These are phyloP conservation scores for Phellopilus nigrolimitatus DNA, from an alignment of 1,284 basidiomycete genomes.

Conservation along the genomic window DNA sequence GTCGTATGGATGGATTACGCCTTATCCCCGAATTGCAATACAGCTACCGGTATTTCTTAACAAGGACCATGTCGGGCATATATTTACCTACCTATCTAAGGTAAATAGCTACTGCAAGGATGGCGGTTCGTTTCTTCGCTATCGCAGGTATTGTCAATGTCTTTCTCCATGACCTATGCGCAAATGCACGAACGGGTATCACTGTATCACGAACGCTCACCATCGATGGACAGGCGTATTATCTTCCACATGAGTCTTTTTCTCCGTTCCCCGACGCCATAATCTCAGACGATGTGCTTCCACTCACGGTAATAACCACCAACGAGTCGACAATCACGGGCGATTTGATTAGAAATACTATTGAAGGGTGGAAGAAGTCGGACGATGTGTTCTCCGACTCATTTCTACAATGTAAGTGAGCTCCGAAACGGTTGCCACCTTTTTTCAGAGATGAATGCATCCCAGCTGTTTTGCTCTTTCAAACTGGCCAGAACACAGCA, in stretches of 20 bases:
- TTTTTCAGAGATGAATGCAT: too few relatives aligned
- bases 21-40: too few relatives aligned
- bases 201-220: constrained; percentile 8
- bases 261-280: neutral
- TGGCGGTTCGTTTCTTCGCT: too few relatives aligned
- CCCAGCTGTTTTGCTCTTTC: constrained; percentile 11
- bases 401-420: constrained; percentile 9
- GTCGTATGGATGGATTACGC: too few relatives aligned
- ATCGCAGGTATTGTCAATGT: neutral
- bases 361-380: neutral
- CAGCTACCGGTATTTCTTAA: too few relatives aligned
- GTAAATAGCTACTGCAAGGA: too few relatives aligned
- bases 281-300: constrained; percentile 5
- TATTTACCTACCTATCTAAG: too few relatives aligned
- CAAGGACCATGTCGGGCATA: too few relatives aligned
- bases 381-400: constrained; percentile 16
- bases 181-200: neutral
- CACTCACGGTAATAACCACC: constrained; percentile 3
- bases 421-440: neutral
- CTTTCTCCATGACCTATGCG: too few relatives aligned
- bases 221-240: constrained; percentile 11
- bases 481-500: neutral
- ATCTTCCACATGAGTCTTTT: constrained; percentile 10
- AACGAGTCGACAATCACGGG: neutral
- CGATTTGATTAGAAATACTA: neutral